Evolutionary conservation across 2,329 filamentous ascomycete genomes (phyloP), one percentile per base, ranked within the genome.

Genomic region (Fusarium sambucinum): DNA sequence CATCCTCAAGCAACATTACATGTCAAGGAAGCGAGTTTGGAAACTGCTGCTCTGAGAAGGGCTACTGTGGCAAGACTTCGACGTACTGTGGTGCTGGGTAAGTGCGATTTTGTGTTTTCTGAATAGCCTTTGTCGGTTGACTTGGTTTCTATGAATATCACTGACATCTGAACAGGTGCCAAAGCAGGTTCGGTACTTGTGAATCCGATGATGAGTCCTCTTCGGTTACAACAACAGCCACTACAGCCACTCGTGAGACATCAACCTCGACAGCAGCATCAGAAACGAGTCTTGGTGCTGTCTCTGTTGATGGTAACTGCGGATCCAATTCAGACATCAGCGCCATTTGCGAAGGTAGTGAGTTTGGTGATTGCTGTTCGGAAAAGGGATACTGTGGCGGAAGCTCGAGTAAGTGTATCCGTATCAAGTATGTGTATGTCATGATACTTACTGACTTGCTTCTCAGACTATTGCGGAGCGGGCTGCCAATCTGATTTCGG

Each of bases 81-180:
- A 55, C 52, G 8, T 55, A 55, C 23, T 55, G 52, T 23, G 52
- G 42, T 38, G 19, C 14, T 7, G 52, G 52, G 52, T 55, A 19
- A 48, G 52, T 38, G 37, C 14, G 10, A 7, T 32, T 9, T 12
- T 3, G 7, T 21, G 6, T 8, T n/a, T 19, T 19, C 17, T 30
- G 23, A 4, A n/a, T 6, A 3, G 13, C 9, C 2, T 25, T 1
- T 5, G 25, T n/a, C 5, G 4, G 11, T 5, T 13, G 12, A 2
- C n/a, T 19, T 1, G 10, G 13, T 17, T 19, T 13, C 3, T 16
- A 25, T 5, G 0, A 16, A 1, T 50, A 12, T 6, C 6, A n/a
- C 52, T 55, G 16, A 55, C 52, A 38, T 48, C 6, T 19, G 2
- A 38, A 38, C 5, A 55, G 52, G 4, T 55, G 52, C 19, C 52